Base-by-base conservation (phyloP, 352 stramenopile genomes). In the Aphanomyces stellatus region DNA sequence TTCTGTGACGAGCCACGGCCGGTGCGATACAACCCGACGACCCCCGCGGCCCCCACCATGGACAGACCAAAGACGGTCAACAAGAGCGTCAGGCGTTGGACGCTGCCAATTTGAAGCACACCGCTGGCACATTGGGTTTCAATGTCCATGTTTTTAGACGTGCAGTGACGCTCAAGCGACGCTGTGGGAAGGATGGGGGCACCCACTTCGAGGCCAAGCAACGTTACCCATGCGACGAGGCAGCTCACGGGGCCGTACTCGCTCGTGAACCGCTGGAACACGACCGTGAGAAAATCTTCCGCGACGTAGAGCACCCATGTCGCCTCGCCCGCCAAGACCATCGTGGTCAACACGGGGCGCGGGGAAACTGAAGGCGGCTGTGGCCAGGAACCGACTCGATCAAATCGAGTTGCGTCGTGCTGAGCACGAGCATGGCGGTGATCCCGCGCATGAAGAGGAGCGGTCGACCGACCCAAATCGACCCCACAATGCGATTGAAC, bases 401-500 rank as follows among this genome's bases (percentile, higher is more conserved):
- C 11, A 51, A 19, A 3, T 17, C 10, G 17, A 27, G 27, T 27
- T 63, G 57, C 25, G 57, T 19, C 28, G 57, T 65, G 35, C 57
- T 65, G 2, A 65, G 28, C 2, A 65, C 25, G 4, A 65, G 7
- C 4, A 65, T 33, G 27, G 57, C 57, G 24, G 28, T 53, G 25
- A 53, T 53, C 1, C 57, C 57, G 6, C 57, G 57, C n/a, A 65
- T 25, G 0, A 65, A 33, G 34, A 53, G 7, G 5, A 65, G 13
- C 2, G 42, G 33, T 27, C 57, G 57, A 25, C 57, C 57, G n/a
- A 51, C 35, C 57, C 57, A 65, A 25, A 53, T 25, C 7, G 34
- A 51, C 8, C 57, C 57, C 27, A 33, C 57, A 4, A 65, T 13
- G 4, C 57, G 57, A 37, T 65, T 65, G 35, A 65, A 65, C 2